A percentile compares a stretch with the other conserved stretches of the same genome.
phyloP scores from a whole-genome alignment of 805 yeast species.

The Lachancea nothofagi region DNA sequence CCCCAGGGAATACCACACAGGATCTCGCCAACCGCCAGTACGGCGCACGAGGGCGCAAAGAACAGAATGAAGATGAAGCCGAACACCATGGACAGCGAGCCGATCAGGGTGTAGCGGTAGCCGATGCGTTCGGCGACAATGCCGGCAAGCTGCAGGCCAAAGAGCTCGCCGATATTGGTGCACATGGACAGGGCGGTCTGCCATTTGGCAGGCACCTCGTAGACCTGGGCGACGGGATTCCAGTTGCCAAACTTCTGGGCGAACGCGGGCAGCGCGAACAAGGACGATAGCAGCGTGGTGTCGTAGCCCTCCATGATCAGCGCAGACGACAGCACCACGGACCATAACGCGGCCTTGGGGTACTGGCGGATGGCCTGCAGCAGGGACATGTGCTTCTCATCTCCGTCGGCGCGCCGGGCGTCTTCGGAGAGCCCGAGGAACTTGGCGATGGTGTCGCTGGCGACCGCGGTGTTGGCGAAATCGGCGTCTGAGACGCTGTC shows the following conservation, averaged over 20 bases:
- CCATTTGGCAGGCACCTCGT: conserved; percentile 38
- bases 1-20: conserved; percentile 50
- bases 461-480: conserved; percentile 1
- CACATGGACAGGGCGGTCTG: conserved; percentile 34
- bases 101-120: conserved; percentile 36
- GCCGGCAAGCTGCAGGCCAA: conserved; percentile 44
- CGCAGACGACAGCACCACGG: conserved; percentile 38
- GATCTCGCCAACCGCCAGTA: conserved; percentile 39
- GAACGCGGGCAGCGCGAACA: conserved; percentile 44
- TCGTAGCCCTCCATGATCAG: conserved; percentile 48
- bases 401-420: conserved; percentile 15
- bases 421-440: conserved; percentile 11
- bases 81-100: conserved; percentile 27
- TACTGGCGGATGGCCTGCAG: conserved; percentile 37
- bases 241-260: conserved; percentile 37
- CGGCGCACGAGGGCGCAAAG: conserved; percentile 39
- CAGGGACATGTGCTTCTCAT: conserved; percentile 25
- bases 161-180: conserved; percentile 36
- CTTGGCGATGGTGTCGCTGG: conserved; percentile 8
- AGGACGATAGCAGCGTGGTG: conserved; percentile 35
- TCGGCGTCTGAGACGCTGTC: background rate
- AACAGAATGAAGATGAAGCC: conserved; percentile 43
- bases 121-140: conserved; percentile 43
- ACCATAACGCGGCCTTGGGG: conserved; percentile 44
- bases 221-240: conserved; percentile 20